Conservation (phyloP, 768 basidiomycete species). For the Rhodosporidiobolus sp. region DNA sequence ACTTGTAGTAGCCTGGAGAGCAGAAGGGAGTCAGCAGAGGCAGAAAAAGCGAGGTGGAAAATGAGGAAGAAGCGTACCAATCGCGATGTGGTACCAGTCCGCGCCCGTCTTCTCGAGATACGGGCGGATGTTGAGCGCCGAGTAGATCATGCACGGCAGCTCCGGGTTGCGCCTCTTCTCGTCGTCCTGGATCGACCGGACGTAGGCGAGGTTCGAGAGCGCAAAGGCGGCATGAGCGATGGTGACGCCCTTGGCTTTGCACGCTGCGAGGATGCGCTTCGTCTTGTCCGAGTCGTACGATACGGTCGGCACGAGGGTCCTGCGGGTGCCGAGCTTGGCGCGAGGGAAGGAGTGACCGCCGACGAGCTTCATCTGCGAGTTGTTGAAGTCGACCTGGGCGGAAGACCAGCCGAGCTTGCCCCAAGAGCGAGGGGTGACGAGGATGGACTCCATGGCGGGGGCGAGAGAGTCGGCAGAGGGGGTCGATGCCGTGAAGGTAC, state of each 20-base stretch:
- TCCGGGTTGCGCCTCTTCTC: background rate
- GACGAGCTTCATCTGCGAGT: constrained; percentile 59
- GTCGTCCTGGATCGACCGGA: constrained; percentile 50
- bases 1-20: constrained; percentile 20
- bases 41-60: background rate
- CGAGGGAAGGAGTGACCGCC: constrained; percentile 72
- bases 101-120: constrained; percentile 46
- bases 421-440: constrained; percentile 48
- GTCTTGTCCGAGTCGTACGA: constrained; percentile 61
- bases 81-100: constrained; percentile 37
- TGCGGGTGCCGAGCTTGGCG: constrained; percentile 46
- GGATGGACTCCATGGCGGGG: constrained; percentile 56
- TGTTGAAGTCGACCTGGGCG: constrained; percentile 59
- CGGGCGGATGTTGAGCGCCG: constrained; percentile 73
- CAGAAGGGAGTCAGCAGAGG: background rate
- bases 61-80: constrained; percentile 12
- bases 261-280: constrained; percentile 62
- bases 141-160: constrained; percentile 69
- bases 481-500: background rate
- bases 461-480: constrained; percentile 48
- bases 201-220: constrained; percentile 72
- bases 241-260: constrained; percentile 69
- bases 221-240: constrained; percentile 74
- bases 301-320: constrained; percentile 68
- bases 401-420: constrained; percentile 55